Evolutionary conservation across 352 stramenopile species (phyloP).

Genomic region (Phytophthora aleatoria): DNA sequence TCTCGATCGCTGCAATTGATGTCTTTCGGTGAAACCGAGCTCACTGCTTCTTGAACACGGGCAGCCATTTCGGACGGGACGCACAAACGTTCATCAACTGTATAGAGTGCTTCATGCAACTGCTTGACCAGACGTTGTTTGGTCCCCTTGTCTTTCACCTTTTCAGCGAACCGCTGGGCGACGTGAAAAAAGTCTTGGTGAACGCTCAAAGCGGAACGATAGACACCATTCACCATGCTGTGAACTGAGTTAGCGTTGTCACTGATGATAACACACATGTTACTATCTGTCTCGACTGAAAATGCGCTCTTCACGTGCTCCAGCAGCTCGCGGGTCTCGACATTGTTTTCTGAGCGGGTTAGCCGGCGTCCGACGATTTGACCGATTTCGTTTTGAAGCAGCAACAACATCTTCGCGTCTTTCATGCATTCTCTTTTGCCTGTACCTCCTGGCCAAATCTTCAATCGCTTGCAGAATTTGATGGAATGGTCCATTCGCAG

Average conservation of each 20-base stretch:
- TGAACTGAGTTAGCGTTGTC: conserved; percentile 7
- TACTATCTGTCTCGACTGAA: background rate
- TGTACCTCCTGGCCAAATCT: no score
- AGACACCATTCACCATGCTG: conserved; percentile 2
- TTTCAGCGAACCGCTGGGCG: conserved; percentile 13
- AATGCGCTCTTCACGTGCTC: background rate
- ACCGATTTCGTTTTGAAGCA: conserved; percentile 10
- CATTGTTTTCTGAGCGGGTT: conserved; percentile 7
- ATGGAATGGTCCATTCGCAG: no score
- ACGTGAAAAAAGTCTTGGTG: conserved; percentile 13
- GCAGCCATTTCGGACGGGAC: background rate
- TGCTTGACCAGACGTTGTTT: conserved; percentile 1
- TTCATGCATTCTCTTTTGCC: no score
- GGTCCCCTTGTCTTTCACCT: conserved; percentile 6
- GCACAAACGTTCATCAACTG: background rate
- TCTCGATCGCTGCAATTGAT: background rate
- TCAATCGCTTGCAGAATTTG: no score
- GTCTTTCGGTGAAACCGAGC: background rate
- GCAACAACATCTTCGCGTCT: no score
- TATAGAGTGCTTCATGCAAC: conserved; percentile 1
- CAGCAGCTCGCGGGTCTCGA: conserved; percentile 1
- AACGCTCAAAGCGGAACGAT: background rate
- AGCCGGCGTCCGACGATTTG: conserved; percentile 8
- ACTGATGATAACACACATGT: background rate
- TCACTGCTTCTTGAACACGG: background rate